phyloP scores from a whole-genome alignment of 1,284 basidiomycete genomes.

The Tetrapyrgos nigripes region DNA sequence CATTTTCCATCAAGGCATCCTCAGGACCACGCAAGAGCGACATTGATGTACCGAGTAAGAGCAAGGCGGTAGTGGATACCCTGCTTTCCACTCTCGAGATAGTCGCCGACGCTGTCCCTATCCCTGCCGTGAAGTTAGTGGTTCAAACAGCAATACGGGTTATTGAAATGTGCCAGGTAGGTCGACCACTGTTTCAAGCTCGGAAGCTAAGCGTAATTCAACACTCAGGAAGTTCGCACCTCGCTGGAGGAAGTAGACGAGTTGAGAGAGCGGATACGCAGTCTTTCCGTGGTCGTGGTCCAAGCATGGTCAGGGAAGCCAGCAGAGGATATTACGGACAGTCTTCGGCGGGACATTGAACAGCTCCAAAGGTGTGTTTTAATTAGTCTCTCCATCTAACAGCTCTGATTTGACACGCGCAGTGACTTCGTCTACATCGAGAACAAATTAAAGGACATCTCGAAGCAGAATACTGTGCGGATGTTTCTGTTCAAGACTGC shows the following conservation, averaged over 20 bases:
- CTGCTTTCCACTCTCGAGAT: not conserved
- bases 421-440: not conserved
- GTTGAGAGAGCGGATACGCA: not conserved
- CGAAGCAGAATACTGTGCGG: not conserved
- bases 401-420: not conserved
- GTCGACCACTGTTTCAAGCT: too few species aligned
- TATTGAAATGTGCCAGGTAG: not conserved
- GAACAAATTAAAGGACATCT: not conserved
- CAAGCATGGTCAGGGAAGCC: not conserved
- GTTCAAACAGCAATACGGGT: not conserved
- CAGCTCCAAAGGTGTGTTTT: not conserved
- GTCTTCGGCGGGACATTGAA: not conserved
- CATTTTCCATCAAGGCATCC: too few species aligned
- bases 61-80: not conserved
- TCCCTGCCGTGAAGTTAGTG: not conserved
- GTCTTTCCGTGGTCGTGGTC: not conserved
- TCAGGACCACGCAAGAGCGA: too few species aligned
- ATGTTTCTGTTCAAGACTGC: not conserved
- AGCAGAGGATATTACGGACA: not conserved
- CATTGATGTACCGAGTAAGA: not conserved
- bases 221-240: not conserved
- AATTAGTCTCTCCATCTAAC: too few species aligned
- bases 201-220: not conserved
- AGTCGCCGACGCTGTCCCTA: not conserved
- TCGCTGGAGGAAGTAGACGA: not conserved